Evolutionary conservation across 495 filamentous ascomycete genomes (phyloP), one percentile per base, ranked within the genome.

Genomic region (Symbiotaphrina buchneri): DNA sequence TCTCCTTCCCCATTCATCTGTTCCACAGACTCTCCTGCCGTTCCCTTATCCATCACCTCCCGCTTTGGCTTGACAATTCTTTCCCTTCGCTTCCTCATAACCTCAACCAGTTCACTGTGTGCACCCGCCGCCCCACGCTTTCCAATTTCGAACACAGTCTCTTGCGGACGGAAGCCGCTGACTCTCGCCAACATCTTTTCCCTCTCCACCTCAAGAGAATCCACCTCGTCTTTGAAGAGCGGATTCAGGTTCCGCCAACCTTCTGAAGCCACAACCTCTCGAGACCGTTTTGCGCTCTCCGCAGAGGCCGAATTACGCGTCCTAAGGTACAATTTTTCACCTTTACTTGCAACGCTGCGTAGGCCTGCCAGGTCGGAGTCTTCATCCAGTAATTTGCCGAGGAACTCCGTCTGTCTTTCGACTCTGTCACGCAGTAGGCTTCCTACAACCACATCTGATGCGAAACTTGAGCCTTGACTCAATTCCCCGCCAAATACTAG

Each of bases 131-230:
- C 64, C 10, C 74, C 68, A 35, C 68, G 59, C 34, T 73, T 71
- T 2, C 82, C 75, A 37, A 91, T 71, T 47, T 99, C 87, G 43
- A 99, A 95, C 15, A 99, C 71, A 0, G 87, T 93, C 44, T 99
- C 90, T 30, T 70, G 61, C 1, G 87, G 87, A 41, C 82, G 64
- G 54, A 84, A 94, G 2, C 69, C 70, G 40, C 78, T 78, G 28
- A 99, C 74, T 18, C 70, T 68, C 23, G 74, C 73, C 3, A 99
- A 59, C 71, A 99, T 85, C 32, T 70, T 69, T 22, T 79, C 71
- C 5, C 85, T 65, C 37, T 76, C 74, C 16, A 62, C 57, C 41
- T 85, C 76, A 10, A 61, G 51, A 10, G 61, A 45, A 21, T 66
- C 68, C 1, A 59, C 51, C 8, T 70, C 61, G 27, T 76, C 61